Evolutionary conservation across 2,329 filamentous ascomycete species (phyloP).

Genomic region (Nemania abortiva): DNA sequence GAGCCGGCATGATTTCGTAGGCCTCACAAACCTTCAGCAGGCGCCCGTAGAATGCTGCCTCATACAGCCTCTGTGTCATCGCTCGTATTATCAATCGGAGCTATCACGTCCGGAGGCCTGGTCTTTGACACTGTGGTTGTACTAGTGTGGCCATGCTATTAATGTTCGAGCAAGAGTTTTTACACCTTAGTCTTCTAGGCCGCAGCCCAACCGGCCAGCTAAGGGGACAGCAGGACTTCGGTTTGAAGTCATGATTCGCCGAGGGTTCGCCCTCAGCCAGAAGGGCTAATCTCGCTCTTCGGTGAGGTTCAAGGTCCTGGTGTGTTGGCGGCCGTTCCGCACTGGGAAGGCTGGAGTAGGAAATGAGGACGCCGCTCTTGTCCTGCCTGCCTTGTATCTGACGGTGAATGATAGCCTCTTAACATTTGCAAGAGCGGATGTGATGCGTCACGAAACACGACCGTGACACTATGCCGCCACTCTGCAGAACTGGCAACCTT

Average conservation of each 20-base stretch:
- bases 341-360: slow-evolving; percentile 26
- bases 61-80: not conserved
- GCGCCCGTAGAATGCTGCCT: not conserved
- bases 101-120: not conserved
- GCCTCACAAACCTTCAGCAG: not conserved
- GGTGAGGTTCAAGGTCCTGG: slow-evolving; percentile 35
- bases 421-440: not conserved
- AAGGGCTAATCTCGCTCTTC: slow-evolving; percentile 19
- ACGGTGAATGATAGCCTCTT: slow-evolving; percentile 12
- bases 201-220: slow-evolving; percentile 30
- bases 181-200: slow-evolving; percentile 18
- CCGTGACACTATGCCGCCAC: not conserved
- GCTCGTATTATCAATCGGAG: slow-evolving; percentile 3
- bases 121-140: not conserved
- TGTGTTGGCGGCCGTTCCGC: slow-evolving; percentile 31
- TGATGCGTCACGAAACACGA: not conserved
- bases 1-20: not conserved
- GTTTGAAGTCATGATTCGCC: slow-evolving; percentile 23
- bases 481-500: not conserved
- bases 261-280: slow-evolving; percentile 14
- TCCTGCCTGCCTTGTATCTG: not conserved
- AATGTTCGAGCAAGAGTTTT: slow-evolving; percentile 3
- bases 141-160: slow-evolving; percentile 2
- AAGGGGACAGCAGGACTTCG: slow-evolving; percentile 5
- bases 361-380: slow-evolving; percentile 24